A percentile compares a stretch with the other conserved stretches of the same genome.
Evolutionary conservation across 352 stramenopile species (phyloP).

Genomic region (Phytophthora idaei): DNA sequence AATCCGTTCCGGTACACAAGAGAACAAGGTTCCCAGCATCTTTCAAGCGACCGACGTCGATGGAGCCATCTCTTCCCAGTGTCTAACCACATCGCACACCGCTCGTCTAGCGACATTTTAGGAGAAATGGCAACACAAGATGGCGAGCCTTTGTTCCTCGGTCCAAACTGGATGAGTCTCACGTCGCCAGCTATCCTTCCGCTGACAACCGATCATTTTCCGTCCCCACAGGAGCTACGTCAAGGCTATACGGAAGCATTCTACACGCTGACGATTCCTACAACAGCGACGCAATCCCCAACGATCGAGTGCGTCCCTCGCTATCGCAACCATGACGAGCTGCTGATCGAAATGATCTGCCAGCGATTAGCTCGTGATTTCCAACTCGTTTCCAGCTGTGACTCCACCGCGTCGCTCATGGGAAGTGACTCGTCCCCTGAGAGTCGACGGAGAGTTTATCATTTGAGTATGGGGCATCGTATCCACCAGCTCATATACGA

Average conservation of each 20-base stretch:
- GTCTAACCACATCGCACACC: constrained; percentile 26
- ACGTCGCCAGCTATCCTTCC: constrained; percentile 94
- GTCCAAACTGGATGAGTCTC: constrained; percentile 97
- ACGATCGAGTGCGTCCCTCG: constrained; percentile 55
- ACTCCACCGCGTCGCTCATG: constrained; percentile 40
- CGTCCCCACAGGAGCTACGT: constrained; percentile 67
- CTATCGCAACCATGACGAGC: constrained; percentile 67
- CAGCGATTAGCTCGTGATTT: constrained; percentile 80
- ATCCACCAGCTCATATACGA: constrained; percentile 87
- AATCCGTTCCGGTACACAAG: constrained; percentile 63
- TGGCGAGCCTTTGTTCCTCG: constrained; percentile 57
- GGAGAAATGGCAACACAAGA: constrained; percentile 18
- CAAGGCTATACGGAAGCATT: constrained; percentile 80
- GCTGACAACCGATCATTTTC: constrained; percentile 90
- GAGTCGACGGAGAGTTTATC: constrained; percentile 47
- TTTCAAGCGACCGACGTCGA: constrained; percentile 90
- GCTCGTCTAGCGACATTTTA: constrained; percentile 6
- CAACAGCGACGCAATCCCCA: constrained; percentile 32
- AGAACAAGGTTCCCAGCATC: constrained; percentile 35
- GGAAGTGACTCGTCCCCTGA: constrained; percentile 25
- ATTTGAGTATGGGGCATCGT: constrained; percentile 81
- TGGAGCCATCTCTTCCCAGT: constrained; percentile 97
- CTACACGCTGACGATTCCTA: constrained; percentile 77
- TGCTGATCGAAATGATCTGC: constrained; percentile 85
- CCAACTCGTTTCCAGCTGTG: constrained; percentile 63